These are phyloP conservation scores for Suhomyces vadensis DNA, from an alignment of 805 yeast species.

Conservation along the genomic window DNA sequence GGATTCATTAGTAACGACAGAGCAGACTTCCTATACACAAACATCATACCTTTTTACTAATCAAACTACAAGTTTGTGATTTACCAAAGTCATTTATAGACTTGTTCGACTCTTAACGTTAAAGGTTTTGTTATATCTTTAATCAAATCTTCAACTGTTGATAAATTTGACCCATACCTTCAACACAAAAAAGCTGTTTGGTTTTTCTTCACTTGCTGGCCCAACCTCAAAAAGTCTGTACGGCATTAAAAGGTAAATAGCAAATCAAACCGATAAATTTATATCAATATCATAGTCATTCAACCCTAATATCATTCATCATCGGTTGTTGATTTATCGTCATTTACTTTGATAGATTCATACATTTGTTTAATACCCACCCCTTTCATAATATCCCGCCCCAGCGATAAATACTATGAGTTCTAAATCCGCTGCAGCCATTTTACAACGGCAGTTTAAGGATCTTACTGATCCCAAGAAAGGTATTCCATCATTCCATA, in stretches of 20 bases:
- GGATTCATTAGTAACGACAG: background rate
- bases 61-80: background rate
- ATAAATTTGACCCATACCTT: background rate
- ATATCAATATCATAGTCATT: background rate
- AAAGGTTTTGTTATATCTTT: background rate
- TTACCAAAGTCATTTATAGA: background rate
- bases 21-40: conserved; percentile 1
- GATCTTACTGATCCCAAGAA: conserved; percentile 92
- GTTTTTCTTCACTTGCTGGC: conserved; percentile 2
- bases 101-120: too few relatives aligned
- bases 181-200: background rate
- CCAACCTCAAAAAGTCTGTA: conserved; percentile 1
- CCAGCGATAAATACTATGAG: conserved; percentile 29
- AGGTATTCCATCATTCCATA: conserved; percentile 61
- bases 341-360: background rate
- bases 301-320: background rate
- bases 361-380: background rate
- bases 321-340: background rate
- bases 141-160: background rate
- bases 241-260: background rate
- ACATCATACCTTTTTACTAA: background rate
- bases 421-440: conserved; percentile 70
- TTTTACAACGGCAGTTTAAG: conserved; percentile 88
- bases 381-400: background rate
- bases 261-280: background rate